phyloP scores from a whole-genome alignment of 306 rosid genomes.

The Lupinus albus region DNA sequence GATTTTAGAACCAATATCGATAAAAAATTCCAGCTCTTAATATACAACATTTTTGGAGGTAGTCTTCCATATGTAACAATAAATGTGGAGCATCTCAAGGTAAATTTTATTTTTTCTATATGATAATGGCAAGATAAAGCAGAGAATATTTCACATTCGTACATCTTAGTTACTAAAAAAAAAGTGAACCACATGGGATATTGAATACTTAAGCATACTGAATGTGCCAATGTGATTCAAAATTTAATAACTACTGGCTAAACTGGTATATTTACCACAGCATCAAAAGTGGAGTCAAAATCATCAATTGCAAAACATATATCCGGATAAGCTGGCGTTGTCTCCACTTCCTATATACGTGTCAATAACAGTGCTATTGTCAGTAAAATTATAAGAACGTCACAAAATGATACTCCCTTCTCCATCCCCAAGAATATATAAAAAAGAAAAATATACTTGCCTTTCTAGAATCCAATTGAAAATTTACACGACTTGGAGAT shows the following conservation, averaged over 20 bases:
- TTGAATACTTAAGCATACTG: not conserved
- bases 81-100: constrained; percentile 32
- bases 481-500: constrained; percentile 93
- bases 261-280: constrained; percentile 70
- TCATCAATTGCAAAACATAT: constrained; percentile 97
- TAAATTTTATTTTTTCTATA: constrained; percentile 6
- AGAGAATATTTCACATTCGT: constrained; percentile 5
- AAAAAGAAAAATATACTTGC: constrained; percentile 46
- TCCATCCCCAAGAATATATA: constrained; percentile 3
- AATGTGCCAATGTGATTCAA: constrained; percentile 19
- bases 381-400: constrained; percentile 37
- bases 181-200: constrained; percentile 29
- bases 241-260: constrained; percentile 27
- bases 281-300: constrained; percentile 98
- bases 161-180: constrained; percentile 7
- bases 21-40: constrained; percentile 22
- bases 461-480: constrained; percentile 90
- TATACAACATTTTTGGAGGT: not conserved
- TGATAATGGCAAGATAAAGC: constrained; percentile 34
- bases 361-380: constrained; percentile 17
- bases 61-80: constrained; percentile 5
- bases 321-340: constrained; percentile 98
- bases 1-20: constrained; percentile 20
- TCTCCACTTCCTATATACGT: constrained; percentile 85
- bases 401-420: constrained; percentile 11